Conservation (phyloP, 2,329 filamentous ascomycete genomes). For the Akanthomyces muscarius region DNA sequence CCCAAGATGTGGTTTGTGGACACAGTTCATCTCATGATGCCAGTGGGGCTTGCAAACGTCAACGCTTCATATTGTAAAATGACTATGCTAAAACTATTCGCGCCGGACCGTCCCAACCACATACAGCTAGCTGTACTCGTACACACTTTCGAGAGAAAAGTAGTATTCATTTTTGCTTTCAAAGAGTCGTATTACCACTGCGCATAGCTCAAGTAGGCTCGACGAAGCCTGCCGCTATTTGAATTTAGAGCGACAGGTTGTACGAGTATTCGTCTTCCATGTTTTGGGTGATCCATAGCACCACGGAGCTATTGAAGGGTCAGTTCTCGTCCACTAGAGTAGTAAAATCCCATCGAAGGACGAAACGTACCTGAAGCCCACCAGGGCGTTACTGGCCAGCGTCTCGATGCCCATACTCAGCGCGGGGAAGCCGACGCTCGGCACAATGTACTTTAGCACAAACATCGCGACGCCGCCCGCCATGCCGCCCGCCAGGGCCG, state of each 20-base stretch:
- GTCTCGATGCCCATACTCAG: conserved; percentile 63
- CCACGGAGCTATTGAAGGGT: conserved; percentile 46
- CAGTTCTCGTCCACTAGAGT: background rate
- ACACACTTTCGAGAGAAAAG: background rate
- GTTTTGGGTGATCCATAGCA: conserved; percentile 67
- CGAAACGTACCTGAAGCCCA: conserved; percentile 52
- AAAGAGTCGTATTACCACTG: background rate
- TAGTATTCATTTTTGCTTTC: background rate
- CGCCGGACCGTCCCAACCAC: background rate
- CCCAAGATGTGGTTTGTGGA: background rate
- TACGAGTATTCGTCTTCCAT: conserved; percentile 71
- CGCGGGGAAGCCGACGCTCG: conserved; percentile 54
- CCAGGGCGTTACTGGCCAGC: conserved; percentile 60
- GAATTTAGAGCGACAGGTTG: conserved; percentile 54
- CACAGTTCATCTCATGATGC: background rate
- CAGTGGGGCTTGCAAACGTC: background rate
- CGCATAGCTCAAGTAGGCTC: background rate
- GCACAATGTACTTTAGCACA: conserved; percentile 61
- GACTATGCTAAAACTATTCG: conserved; percentile 18
- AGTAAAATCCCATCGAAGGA: background rate
- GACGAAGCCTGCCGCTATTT: background rate
- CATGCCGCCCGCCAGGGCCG: conserved; percentile 62
- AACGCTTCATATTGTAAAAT: conserved; percentile 17
- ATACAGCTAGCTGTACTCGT: conserved; percentile 6
- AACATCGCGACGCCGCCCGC: conserved; percentile 65